Evolutionary conservation across 202 grass and related monocot species (phyloP).

Genomic region (Panicum virgatum): DNA sequence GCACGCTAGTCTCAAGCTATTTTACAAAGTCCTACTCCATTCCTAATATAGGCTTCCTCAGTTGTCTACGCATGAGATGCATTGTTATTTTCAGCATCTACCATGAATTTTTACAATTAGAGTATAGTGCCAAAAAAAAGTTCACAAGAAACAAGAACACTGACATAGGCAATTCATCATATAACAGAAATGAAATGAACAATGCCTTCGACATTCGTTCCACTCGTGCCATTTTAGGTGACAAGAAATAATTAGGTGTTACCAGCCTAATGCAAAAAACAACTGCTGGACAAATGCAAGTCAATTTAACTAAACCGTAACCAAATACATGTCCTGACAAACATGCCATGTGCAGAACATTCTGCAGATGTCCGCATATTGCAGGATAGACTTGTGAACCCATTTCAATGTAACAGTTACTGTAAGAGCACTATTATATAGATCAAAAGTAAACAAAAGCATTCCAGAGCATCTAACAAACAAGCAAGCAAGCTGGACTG

Average conservation of each 20-base stretch:
- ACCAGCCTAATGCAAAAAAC: neutral
- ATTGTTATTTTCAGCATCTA: no score
- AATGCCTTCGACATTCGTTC: neutral
- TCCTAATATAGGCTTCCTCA: no score
- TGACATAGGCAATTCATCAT: neutral
- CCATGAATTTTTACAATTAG: no score
- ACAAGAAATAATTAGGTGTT: neutral
- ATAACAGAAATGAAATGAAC: neutral
- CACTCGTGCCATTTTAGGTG: neutral
- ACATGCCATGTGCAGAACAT: neutral
- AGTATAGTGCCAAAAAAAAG: neutral
- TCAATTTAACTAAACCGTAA: neutral
- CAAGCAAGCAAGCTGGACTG: no score
- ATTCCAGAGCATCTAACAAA: neutral
- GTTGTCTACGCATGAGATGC: no score
- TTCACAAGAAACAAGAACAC: neutral
- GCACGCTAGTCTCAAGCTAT: no score
- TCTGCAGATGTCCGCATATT: neutral
- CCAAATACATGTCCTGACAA: conserved; percentile 19
- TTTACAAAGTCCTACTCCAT: no score
- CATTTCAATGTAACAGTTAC: conserved; percentile 29
- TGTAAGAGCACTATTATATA: neutral
- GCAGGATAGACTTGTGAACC: neutral
- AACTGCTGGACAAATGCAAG: neutral
- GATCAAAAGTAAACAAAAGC: neutral